Percentiles rank a stretch among this genome's conserved stretches.
Conservation (phyloP, 768 basidiomycete genomes). For the Cystofilobasidium capitatum region DNA sequence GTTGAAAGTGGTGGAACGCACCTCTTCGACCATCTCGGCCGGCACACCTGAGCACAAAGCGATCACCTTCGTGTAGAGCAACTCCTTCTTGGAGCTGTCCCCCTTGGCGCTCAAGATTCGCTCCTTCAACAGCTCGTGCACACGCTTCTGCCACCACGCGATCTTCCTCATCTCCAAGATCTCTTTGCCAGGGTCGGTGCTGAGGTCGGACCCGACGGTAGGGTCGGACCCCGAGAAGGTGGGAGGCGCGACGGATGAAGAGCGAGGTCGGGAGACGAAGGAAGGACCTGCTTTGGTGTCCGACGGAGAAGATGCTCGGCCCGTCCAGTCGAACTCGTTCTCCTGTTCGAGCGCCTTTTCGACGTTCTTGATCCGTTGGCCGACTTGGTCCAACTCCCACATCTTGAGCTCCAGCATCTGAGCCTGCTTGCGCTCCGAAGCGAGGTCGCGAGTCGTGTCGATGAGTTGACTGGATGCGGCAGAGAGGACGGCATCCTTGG, state of each 20-base stretch:
- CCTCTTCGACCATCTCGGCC: slow-evolving; percentile 79
- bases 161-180: slow-evolving; percentile 65
- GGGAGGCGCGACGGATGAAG: slow-evolving; percentile 35
- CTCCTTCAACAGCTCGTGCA: slow-evolving; percentile 62
- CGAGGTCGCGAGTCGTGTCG: slow-evolving; percentile 77
- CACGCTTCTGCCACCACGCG: slow-evolving; percentile 70
- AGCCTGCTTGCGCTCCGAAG: slow-evolving; percentile 79
- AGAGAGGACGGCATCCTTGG: slow-evolving; percentile 79
- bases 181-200: slow-evolving; percentile 39
- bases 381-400: slow-evolving; percentile 67
- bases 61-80: slow-evolving; percentile 84
- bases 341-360: slow-evolving; percentile 68
- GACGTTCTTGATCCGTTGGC: slow-evolving; percentile 72
- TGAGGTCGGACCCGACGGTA: neutral
- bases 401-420: slow-evolving; percentile 63
- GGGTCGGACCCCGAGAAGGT: slow-evolving; percentile 14
- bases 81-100: slow-evolving; percentile 76
- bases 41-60: slow-evolving; percentile 78
- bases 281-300: slow-evolving; percentile 43
- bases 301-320: slow-evolving; percentile 49
- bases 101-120: slow-evolving; percentile 63
- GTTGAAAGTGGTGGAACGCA: slow-evolving; percentile 43
- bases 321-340: slow-evolving; percentile 80
- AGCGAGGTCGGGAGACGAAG: slow-evolving; percentile 61
- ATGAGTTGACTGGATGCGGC: slow-evolving; percentile 77